A percentile compares a stretch with the other conserved stretches of the same genome.
These are phyloP conservation scores for Arabidopsis suecica DNA, from an alignment of 345 rosid species.

Conservation along the genomic window DNA sequence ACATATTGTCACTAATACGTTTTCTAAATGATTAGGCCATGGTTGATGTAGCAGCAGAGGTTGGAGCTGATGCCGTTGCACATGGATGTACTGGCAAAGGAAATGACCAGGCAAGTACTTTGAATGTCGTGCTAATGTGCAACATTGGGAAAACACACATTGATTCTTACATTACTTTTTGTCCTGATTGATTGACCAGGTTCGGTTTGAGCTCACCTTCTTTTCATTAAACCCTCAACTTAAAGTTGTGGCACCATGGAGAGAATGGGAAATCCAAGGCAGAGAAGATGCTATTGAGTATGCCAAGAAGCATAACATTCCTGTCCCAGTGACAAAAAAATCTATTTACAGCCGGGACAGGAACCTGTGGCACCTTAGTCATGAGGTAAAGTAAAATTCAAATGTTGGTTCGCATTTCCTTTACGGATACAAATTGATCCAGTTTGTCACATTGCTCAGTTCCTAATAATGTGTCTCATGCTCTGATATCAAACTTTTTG, in stretches of 20 bases:
- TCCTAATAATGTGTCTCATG: not conserved
- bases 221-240: conserved; percentile 91
- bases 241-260: conserved; percentile 96
- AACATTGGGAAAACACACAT: not conserved
- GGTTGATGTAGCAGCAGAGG: conserved; percentile 97
- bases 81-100: conserved; percentile 99
- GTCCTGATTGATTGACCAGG: conserved; percentile 51
- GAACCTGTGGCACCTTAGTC: conserved; percentile 96
- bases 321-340: conserved; percentile 93
- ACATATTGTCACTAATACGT: conserved; percentile 9
- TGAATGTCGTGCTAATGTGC: conserved; percentile 3
- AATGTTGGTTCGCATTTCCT: conserved; percentile 9
- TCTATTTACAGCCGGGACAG: conserved; percentile 96
- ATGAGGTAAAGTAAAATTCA: conserved; percentile 60
- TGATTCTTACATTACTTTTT: conserved; percentile 4
- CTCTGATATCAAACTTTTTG: conserved; percentile 5
- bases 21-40: conserved; percentile 67
- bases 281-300: conserved; percentile 97
- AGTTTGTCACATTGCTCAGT: not conserved
- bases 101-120: conserved; percentile 84
- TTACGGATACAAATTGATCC: conserved; percentile 4
- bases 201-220: conserved; percentile 96
- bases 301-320: conserved; percentile 91
- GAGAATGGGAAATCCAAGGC: conserved; percentile 96
- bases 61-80: conserved; percentile 97